Evolutionary conservation across 2,329 filamentous ascomycete genomes (phyloP).

Genomic region (Cladophialophora immunda): DNA sequence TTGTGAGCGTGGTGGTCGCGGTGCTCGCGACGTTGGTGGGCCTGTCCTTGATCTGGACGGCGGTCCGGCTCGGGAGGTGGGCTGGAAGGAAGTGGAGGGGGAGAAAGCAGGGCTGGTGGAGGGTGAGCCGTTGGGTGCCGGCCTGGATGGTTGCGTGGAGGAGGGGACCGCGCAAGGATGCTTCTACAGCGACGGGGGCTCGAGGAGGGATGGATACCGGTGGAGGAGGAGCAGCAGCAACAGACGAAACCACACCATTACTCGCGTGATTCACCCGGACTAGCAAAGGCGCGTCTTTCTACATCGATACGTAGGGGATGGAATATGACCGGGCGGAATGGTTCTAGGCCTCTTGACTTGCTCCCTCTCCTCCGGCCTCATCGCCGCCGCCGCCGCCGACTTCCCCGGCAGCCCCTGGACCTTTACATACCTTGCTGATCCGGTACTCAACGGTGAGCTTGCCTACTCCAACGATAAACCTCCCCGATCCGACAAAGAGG

Average conservation of each 20-base stretch:
- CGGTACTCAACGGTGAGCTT: conserved; percentile 50
- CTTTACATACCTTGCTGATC: conserved; percentile 45
- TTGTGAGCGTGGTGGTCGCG: conserved; percentile 47
- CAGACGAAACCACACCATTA: conserved; percentile 29
- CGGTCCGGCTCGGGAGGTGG: conserved; percentile 69
- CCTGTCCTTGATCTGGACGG: conserved; percentile 75
- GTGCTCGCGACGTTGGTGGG: conserved; percentile 59
- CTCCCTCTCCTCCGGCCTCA: not conserved
- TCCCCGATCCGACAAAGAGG: conserved; percentile 52
- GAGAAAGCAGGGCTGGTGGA: conserved; percentile 37
- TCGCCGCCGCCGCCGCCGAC: not conserved
- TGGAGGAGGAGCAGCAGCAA: not conserved
- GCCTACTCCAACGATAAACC: conserved; percentile 45
- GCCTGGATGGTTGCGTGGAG: not conserved
- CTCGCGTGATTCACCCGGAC: conserved; percentile 18
- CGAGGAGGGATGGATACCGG: not conserved
- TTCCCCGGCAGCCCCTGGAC: conserved; percentile 10
- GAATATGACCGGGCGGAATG: not conserved
- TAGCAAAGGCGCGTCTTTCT: not conserved
- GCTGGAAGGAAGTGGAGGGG: conserved; percentile 27
- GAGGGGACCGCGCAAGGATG: conserved; percentile 6
- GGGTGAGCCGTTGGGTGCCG: conserved; percentile 34
- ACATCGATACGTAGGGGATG: too few relatives aligned
- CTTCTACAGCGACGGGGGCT: conserved; percentile 2
- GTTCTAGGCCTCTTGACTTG: not conserved